A percentile compares a stretch with the other conserved stretches of the same genome.
These are phyloP conservation scores for Dacryopinax primogenitus DNA, from an alignment of 768 basidiomycete genomes.

Conservation along the genomic window DNA sequence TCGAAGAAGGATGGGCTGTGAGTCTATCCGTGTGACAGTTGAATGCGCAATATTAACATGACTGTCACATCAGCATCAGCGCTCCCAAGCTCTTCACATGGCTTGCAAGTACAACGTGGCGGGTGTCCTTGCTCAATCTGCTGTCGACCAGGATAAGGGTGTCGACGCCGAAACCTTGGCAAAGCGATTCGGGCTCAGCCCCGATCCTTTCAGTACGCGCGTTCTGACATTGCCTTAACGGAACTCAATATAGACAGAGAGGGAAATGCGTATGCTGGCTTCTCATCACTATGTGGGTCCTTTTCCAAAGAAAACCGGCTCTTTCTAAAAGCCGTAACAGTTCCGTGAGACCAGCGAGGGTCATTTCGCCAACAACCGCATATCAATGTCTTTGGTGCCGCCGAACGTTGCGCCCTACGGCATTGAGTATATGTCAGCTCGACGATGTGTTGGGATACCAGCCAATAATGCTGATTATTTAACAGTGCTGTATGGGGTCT, in stretches of 20 bases:
- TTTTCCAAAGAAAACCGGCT: not conserved
- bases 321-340: not conserved
- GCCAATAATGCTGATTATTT: not conserved
- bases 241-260: not conserved
- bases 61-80: not conserved
- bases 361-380: not conserved
- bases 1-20: slow-evolving; percentile 71
- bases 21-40: slow-evolving; percentile 34
- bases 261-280: slow-evolving; percentile 1
- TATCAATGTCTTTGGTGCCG: not conserved
- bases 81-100: not conserved
- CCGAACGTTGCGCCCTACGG: not conserved
- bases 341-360: not conserved
- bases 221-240: not conserved
- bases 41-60: not conserved
- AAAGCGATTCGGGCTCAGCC: not conserved
- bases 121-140: not conserved
- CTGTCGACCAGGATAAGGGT: not conserved
- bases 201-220: not conserved
- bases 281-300: not conserved
- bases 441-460: not conserved
- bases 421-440: not conserved
- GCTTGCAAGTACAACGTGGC: not conserved
- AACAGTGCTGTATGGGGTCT: not conserved
- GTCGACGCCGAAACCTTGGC: not conserved